Evolutionary conservation across 208 protist genomes (phyloP).

Genomic region (Crithidia fasciculata): DNA sequence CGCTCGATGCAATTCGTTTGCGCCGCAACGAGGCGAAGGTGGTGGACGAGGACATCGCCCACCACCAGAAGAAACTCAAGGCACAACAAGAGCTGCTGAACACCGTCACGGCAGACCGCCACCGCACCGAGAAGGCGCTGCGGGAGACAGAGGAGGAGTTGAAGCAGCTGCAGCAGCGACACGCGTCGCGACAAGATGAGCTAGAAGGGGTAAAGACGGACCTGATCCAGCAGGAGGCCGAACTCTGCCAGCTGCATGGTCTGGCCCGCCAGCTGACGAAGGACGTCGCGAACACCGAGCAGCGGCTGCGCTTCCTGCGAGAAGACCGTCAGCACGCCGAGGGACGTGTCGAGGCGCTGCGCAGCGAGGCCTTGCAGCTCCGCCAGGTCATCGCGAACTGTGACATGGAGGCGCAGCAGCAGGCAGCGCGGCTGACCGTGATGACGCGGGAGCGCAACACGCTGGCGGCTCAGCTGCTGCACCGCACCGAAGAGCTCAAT

Average conservation of each 20-base stretch:
- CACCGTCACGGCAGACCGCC: conserved; percentile 94
- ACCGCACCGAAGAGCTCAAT: conserved; percentile 97
- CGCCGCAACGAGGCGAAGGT: conserved; percentile 78
- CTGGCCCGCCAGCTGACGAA: conserved; percentile 80
- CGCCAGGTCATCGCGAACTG: conserved; percentile 95
- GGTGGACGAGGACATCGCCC: conserved; percentile 90
- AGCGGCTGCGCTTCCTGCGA: conserved; percentile 70
- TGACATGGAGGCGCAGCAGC: conserved; percentile 88
- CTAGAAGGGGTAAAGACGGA: conserved; percentile 94
- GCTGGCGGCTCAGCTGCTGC: conserved; percentile 96
- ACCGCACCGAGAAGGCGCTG: conserved; percentile 96
- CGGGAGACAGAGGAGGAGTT: conserved; percentile 96
- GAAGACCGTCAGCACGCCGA: conserved; percentile 68
- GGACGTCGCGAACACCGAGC: conserved; percentile 83
- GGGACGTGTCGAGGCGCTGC: conserved; percentile 61
- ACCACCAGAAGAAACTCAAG: conserved; percentile 95
- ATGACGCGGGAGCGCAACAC: conserved; percentile 97
- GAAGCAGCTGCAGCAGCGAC: conserved; percentile 92
- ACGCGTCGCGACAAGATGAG: conserved; percentile 95
- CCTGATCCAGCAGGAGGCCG: conserved; percentile 94
- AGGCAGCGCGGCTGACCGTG: conserved; percentile 91
- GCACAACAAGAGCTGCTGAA: conserved; percentile 97
- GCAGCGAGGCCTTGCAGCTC: conserved; percentile 91
- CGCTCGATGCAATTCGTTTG: conserved; percentile 93
- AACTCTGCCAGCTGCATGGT: conserved; percentile 84